Evolutionary conservation across 371 early-diverging fungal genomes (phyloP).

Genomic region (Apophysomyces trapeziformis): DNA sequence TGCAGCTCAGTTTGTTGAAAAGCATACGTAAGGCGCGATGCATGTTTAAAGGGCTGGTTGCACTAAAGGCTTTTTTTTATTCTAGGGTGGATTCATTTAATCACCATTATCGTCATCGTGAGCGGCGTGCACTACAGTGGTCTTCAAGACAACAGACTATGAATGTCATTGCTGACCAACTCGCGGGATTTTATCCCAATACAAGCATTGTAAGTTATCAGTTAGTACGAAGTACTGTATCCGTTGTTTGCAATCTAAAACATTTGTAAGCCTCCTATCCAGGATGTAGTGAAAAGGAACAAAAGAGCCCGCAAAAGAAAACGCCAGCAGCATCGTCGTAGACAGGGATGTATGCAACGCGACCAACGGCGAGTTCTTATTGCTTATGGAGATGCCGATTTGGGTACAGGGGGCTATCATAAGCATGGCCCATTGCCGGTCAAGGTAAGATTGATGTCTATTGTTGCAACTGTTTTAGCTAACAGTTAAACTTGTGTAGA

Average conservation of each 20-base stretch:
- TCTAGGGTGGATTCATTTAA: neutral
- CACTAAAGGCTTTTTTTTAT: neutral
- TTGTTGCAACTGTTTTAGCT: neutral
- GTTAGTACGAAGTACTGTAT: neutral
- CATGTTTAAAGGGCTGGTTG: neutral
- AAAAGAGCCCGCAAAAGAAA: neutral
- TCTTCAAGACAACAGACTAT: neutral
- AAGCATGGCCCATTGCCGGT: neutral
- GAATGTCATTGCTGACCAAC: neutral
- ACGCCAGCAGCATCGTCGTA: neutral
- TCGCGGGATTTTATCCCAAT: neutral
- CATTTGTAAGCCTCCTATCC: neutral
- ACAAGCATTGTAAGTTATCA: neutral
- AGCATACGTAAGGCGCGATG: neutral
- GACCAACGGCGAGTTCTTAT: neutral
- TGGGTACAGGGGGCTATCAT: neutral
- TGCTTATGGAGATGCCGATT: neutral
- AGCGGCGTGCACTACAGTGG: no score
- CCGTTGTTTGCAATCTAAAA: neutral
- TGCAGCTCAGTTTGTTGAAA: neutral
- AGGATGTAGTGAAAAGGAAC: neutral
- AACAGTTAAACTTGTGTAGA: neutral
- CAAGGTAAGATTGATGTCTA: neutral
- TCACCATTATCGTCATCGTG: no score
- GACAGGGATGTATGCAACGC: neutral